Evolutionary conservation across 2,329 filamentous ascomycete species (phyloP).

Genomic region (Colletotrichum tanaceti): DNA sequence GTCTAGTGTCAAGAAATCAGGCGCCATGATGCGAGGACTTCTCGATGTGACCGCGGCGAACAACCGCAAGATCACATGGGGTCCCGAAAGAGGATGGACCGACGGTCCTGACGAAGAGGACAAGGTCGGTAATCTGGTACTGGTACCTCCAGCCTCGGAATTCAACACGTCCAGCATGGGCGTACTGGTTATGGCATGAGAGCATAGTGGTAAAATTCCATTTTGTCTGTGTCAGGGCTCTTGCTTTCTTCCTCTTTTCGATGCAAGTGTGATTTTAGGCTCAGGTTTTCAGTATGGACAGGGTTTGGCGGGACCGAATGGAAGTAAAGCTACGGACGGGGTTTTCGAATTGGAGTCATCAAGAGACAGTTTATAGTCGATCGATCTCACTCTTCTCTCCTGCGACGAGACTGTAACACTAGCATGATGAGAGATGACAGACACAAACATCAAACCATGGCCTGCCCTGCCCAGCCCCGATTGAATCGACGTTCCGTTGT

Average conservation of each 20-base stretch:
- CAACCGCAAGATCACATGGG: constrained; percentile 71
- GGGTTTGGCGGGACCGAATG: not conserved
- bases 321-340: not conserved
- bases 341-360: not conserved
- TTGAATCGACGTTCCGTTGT: too few species aligned
- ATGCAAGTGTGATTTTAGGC: constrained; percentile 8
- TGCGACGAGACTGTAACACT: constrained; percentile 35
- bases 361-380: not conserved
- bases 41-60: constrained; percentile 62
- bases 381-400: constrained; percentile 9
- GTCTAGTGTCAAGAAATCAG: constrained; percentile 71
- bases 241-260: constrained; percentile 9
- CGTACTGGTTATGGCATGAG: constrained; percentile 39
- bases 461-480: too few species aligned
- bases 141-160: constrained; percentile 27
- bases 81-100: constrained; percentile 74
- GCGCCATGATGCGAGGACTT: constrained; percentile 72
- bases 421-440: constrained; percentile 37
- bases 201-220: not conserved
- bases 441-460: not conserved
- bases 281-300: constrained; percentile 1
- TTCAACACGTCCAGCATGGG: constrained; percentile 30
- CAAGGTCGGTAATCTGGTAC: constrained; percentile 26
- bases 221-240: not conserved
- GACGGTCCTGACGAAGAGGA: constrained; percentile 59